These are phyloP conservation scores for Daldinia decipiens DNA, from an alignment of 495 filamentous ascomycete genomes.

Conservation along the genomic window DNA sequence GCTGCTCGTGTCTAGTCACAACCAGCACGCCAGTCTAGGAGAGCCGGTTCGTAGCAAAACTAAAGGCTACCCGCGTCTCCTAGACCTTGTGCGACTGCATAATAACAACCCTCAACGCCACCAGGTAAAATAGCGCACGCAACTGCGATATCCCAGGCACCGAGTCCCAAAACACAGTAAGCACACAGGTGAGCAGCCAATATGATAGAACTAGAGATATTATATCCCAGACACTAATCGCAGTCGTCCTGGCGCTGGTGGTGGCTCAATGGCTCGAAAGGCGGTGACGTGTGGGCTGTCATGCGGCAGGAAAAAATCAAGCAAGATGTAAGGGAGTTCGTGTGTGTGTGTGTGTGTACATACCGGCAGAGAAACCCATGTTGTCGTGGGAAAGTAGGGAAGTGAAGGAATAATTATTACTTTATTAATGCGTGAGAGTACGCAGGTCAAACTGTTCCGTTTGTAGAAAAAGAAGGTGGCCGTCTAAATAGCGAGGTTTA, in stretches of 20 bases:
- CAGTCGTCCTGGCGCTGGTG: slow-evolving; percentile 26
- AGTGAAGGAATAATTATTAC: slow-evolving; percentile 30
- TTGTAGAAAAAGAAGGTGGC: slow-evolving; percentile 55
- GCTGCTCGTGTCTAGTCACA: not conserved
- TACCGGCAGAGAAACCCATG: slow-evolving; percentile 58
- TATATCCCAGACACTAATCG: slow-evolving; percentile 27
- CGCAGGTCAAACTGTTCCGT: slow-evolving; percentile 35
- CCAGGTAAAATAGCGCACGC: slow-evolving; percentile 54
- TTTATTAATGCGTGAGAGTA: slow-evolving; percentile 27
- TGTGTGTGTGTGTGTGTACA: slow-evolving; percentile 45
- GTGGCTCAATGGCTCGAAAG: slow-evolving; percentile 45
- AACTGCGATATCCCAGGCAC: slow-evolving; percentile 5
- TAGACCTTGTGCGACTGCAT: slow-evolving; percentile 5
- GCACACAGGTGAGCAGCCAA: not conserved
- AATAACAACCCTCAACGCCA: not conserved
- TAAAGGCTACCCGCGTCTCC: not conserved
- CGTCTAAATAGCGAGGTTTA: slow-evolving; percentile 56
- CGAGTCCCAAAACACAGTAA: slow-evolving; percentile 17
- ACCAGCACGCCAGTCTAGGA: not conserved
- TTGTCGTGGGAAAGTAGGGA: slow-evolving; percentile 47
- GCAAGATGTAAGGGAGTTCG: slow-evolving; percentile 19
- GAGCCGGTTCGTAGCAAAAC: not conserved
- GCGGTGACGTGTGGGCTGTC: slow-evolving; percentile 27
- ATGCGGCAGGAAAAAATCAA: slow-evolving; percentile 21
- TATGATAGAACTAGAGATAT: slow-evolving; percentile 27